A percentile compares a stretch with the other conserved stretches of the same genome.
Evolutionary conservation across 306 rosid species (phyloP).

Genomic region (Cucumis hystrix): DNA sequence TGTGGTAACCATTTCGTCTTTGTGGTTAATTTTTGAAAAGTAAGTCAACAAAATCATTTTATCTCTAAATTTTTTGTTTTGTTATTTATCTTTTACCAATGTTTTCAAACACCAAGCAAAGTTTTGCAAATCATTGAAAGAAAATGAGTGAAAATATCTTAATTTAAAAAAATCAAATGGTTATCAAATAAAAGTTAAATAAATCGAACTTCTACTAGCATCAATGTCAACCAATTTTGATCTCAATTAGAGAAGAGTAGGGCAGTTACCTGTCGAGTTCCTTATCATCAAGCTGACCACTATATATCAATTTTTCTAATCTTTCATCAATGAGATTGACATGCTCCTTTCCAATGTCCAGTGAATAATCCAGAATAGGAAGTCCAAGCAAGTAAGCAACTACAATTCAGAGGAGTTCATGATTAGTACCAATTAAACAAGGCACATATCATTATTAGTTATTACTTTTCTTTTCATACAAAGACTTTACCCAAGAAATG

Average conservation of each 20-base stretch:
- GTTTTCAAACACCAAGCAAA: too few relatives aligned
- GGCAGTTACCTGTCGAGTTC: constrained; percentile 54
- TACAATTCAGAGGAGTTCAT: background rate
- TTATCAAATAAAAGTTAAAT: too few relatives aligned
- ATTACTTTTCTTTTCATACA: background rate
- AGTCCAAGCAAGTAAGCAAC: constrained; percentile 84
- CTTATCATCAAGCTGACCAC: constrained; percentile 81
- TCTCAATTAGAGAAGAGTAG: background rate
- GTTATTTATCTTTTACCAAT: too few relatives aligned
- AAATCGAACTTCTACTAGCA: background rate
- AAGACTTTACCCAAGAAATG: constrained; percentile 56
- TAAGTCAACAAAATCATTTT: too few relatives aligned
- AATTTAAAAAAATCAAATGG: too few relatives aligned
- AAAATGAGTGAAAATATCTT: too few relatives aligned
- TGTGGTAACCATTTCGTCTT: too few relatives aligned
- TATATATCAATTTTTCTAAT: constrained; percentile 72
- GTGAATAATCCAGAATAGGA: constrained; percentile 68
- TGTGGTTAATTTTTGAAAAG: too few relatives aligned
- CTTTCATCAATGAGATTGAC: constrained; percentile 84
- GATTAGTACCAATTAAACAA: background rate
- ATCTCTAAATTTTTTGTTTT: too few relatives aligned
- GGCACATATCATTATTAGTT: background rate
- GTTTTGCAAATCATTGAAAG: too few relatives aligned
- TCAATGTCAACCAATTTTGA: background rate
- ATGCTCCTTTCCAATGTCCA: constrained; percentile 94